Evolutionary conservation across 2,329 filamentous ascomycete genomes (phyloP).

Genomic region (Epichloe sylvatica): DNA sequence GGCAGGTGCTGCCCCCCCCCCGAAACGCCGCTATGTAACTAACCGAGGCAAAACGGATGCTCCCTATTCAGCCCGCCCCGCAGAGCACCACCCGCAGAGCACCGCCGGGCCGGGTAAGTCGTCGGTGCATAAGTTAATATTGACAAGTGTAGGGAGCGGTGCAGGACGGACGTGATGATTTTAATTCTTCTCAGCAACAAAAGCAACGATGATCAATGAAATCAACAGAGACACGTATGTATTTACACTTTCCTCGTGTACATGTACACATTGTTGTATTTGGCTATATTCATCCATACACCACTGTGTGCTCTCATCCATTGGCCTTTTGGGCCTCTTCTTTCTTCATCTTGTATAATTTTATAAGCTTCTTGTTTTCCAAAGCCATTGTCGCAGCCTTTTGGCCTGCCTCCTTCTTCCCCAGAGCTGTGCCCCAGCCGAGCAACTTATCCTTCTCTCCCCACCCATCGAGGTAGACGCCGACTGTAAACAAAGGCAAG

Average conservation of each 20-base stretch:
- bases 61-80: not conserved
- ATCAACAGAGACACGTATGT: not conserved
- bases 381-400: slow-evolving; percentile 52
- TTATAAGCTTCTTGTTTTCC: slow-evolving; percentile 50
- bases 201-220: not conserved
- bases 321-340: not conserved
- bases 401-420: slow-evolving; percentile 55
- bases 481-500: slow-evolving; percentile 47
- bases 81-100: not conserved
- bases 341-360: slow-evolving; percentile 34
- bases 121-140: no score
- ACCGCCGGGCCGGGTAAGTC: not conserved
- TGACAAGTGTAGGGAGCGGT: not conserved
- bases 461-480: slow-evolving; percentile 53
- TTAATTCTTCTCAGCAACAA: not conserved
- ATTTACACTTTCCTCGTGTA: not conserved
- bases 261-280: not conserved
- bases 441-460: slow-evolving; percentile 49
- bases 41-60: not conserved
- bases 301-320: not conserved
- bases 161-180: not conserved
- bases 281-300: not conserved
- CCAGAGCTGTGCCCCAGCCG: slow-evolving; percentile 48
- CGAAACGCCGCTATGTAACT: not conserved
- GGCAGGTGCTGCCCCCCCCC: not conserved